phyloP scores from a whole-genome alignment of 768 basidiomycete genomes.

The Mycena crocata region DNA sequence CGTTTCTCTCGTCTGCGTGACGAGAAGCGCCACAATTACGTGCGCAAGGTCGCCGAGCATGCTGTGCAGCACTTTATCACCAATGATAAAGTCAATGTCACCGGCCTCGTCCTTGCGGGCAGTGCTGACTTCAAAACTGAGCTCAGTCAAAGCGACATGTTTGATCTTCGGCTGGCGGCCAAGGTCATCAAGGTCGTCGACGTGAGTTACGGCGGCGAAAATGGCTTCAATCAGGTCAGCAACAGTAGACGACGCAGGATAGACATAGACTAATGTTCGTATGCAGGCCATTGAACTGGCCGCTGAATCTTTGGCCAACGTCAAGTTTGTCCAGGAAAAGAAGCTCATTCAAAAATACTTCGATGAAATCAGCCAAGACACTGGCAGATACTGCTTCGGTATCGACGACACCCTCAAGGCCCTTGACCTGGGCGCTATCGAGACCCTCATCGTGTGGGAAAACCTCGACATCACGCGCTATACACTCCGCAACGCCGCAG shows the following conservation, averaged over 20 bases:
- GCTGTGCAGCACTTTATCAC: conserved; percentile 99
- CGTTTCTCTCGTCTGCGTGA: conserved; percentile 99
- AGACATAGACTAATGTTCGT: not conserved
- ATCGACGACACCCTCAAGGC: conserved; percentile 97
- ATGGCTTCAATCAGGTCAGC: conserved; percentile 97
- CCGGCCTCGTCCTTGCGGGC: conserved; percentile 95
- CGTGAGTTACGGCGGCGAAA: conserved; percentile 98
- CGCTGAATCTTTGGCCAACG: conserved; percentile 94
- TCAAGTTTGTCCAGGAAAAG: conserved; percentile 99
- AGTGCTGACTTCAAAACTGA: conserved; percentile 99
- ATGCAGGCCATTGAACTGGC: conserved; percentile 94
- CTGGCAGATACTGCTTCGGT: conserved; percentile 96
- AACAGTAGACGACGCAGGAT: not conserved
- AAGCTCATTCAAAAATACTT: conserved; percentile 97
- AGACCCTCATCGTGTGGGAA: conserved; percentile 99
- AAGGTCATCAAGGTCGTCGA: conserved; percentile 99
- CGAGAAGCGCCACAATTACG: conserved; percentile 99
- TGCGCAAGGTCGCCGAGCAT: conserved; percentile 96
- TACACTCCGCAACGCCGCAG: conserved; percentile 90
- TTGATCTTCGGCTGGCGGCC: conserved; percentile 86
- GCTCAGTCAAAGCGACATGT: conserved; percentile 95
- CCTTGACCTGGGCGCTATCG: conserved; percentile 95
- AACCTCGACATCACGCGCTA: conserved; percentile 93
- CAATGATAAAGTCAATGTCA: conserved; percentile 97
- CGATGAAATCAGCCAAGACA: conserved; percentile 98